Evolutionary conservation across 176 grass and related monocot genomes (phyloP).

Genomic region (Ensete ventricosum): DNA sequence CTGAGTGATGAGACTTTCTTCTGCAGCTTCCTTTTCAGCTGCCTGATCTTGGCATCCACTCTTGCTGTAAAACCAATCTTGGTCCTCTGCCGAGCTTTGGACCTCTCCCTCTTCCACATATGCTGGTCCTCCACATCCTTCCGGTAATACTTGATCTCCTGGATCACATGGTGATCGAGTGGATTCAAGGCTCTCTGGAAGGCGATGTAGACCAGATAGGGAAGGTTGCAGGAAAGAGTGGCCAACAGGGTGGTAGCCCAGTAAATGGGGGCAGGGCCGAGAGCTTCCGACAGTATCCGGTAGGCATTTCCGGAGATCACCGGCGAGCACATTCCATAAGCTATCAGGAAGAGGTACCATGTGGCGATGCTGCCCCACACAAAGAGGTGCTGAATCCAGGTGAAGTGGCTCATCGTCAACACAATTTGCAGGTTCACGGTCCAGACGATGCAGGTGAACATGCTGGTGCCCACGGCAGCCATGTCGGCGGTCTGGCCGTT

Average conservation of each 20-base stretch:
- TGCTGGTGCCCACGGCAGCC: constrained; percentile 81
- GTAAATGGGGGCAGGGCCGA: constrained; percentile 69
- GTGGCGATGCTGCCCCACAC: constrained; percentile 86
- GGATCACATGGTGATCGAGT: constrained; percentile 88
- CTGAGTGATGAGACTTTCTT: constrained; percentile 51
- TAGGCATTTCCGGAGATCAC: constrained; percentile 52
- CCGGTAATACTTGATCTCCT: constrained; percentile 76
- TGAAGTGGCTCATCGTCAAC: constrained; percentile 94
- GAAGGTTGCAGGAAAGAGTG: constrained; percentile 63
- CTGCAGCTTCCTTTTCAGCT: constrained; percentile 68
- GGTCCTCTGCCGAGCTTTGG: constrained; percentile 68
- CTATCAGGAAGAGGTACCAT: constrained; percentile 83
- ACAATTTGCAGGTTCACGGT: constrained; percentile 91
- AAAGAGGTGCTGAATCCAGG: constrained; percentile 90
- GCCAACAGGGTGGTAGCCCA: constrained; percentile 59
- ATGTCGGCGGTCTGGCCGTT: constrained; percentile 81
- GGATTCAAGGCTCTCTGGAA: constrained; percentile 80
- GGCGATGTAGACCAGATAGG: constrained; percentile 73
- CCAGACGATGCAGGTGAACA: constrained; percentile 98
- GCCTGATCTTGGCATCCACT: constrained; percentile 88
- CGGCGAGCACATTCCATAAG: constrained; percentile 47
- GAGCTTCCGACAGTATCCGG: constrained; percentile 60
- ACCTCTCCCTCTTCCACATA: constrained; percentile 87
- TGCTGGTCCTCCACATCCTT: constrained; percentile 70
- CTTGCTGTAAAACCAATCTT: constrained; percentile 90